Percentiles rank a stretch among this genome's conserved stretches.
phyloP scores from a whole-genome alignment of 306 rosid genomes.

The Echinosophora koreensis region DNA sequence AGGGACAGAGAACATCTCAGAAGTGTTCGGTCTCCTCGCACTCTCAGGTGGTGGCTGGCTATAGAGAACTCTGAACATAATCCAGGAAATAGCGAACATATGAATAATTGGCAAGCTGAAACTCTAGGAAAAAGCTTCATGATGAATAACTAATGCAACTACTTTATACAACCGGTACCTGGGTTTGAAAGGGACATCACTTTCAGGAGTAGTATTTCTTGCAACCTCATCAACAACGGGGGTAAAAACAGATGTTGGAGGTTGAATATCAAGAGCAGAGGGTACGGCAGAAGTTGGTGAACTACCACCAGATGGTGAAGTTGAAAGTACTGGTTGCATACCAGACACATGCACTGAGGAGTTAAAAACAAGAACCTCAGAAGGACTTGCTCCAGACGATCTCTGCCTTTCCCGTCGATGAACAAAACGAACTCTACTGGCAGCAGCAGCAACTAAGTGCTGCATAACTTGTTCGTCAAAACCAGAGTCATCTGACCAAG shows the following conservation, averaged over 20 bases:
- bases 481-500: constrained; percentile 73
- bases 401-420: constrained; percentile 71
- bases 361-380: constrained; percentile 53
- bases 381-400: constrained; percentile 66
- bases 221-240: constrained; percentile 37
- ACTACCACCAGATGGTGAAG: constrained; percentile 54
- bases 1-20: constrained; percentile 66
- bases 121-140: constrained; percentile 6
- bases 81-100: constrained; percentile 6
- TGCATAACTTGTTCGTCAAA: constrained; percentile 79
- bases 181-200: constrained; percentile 53
- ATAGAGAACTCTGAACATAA: constrained; percentile 58
- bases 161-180: constrained; percentile 56
- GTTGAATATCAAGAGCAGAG: constrained; percentile 46
- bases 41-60: constrained; percentile 59
- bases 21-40: constrained; percentile 57
- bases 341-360: constrained; percentile 50
- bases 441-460: constrained; percentile 71
- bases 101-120: neutral
- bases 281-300: constrained; percentile 53
- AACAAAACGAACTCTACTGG: constrained; percentile 64
- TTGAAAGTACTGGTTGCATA: constrained; percentile 47
- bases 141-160: constrained; percentile 21
- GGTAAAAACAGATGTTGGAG: constrained; percentile 39
- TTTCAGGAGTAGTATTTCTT: constrained; percentile 44